Conservation (phyloP, 129 eudicot species). For the Artemisia argyi region DNA sequence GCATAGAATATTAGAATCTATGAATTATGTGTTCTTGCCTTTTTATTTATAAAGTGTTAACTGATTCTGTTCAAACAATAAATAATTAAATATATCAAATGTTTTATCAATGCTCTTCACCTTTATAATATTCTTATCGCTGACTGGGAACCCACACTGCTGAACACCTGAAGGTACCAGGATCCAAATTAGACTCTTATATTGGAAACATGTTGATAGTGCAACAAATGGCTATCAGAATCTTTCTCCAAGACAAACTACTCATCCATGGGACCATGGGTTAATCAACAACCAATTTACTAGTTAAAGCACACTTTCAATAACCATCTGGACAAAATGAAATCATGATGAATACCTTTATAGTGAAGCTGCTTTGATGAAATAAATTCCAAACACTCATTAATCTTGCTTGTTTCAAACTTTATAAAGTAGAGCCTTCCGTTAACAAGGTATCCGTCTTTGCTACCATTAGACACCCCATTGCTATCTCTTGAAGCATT, state of each 20-base stretch:
- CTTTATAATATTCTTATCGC: conserved; percentile 52
- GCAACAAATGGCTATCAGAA: neutral
- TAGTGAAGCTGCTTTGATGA: conserved; percentile 59
- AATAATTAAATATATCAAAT: conserved; percentile 12
- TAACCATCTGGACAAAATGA: neutral
- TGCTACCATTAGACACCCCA: conserved; percentile 28
- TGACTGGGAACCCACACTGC: conserved; percentile 37
- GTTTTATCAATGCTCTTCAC: conserved; percentile 38
- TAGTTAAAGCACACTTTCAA: neutral
- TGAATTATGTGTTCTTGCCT: neutral
- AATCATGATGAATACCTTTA: conserved; percentile 47
- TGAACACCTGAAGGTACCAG: conserved; percentile 53
- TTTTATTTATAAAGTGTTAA: too few species aligned
- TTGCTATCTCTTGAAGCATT: conserved; percentile 28
- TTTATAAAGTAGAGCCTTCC: conserved; percentile 76
- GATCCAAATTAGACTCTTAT: conserved; percentile 12
- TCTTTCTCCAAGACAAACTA: neutral
- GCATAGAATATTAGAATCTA: conserved; percentile 16
- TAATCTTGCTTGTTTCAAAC: conserved; percentile 82
- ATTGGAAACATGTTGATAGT: neutral
- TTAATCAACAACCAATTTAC: conserved; percentile 3
- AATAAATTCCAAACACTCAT: conserved; percentile 75
- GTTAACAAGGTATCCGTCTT: conserved; percentile 27
- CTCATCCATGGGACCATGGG: neutral
- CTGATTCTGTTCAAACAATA: neutral